Conservation (phyloP, 2,329 filamentous ascomycete genomes). For the Nemania serpens region DNA sequence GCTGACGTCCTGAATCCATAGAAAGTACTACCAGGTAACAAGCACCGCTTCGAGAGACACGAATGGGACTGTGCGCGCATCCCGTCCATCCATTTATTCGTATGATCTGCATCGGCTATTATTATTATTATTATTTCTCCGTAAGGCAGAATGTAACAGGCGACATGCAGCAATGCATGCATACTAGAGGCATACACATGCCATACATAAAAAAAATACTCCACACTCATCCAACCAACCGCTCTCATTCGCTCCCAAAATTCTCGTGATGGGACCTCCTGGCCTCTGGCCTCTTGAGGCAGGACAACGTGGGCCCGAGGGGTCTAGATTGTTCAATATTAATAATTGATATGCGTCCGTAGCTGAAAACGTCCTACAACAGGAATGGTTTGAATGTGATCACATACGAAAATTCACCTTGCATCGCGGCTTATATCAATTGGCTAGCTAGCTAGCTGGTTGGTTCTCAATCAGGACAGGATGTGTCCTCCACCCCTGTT, state of each 20-base stretch:
- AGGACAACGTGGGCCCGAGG: neutral
- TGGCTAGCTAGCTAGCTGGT: neutral
- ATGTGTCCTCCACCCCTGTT: neutral
- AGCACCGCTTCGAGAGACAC: no score
- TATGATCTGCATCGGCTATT: no score
- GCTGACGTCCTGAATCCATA: no score
- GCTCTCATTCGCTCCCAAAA: slow-evolving; percentile 6
- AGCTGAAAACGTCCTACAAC: slow-evolving; percentile 17
- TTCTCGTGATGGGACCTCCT: slow-evolving; percentile 3
- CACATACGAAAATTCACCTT: slow-evolving; percentile 3
- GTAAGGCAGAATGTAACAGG: no score
- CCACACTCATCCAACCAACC: neutral
- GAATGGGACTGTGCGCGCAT: no score
- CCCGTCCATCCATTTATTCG: no score
- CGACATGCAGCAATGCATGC: neutral
- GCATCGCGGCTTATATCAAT: neutral
- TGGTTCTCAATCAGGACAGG: neutral
- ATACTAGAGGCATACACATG: no score
- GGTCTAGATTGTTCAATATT: slow-evolving; percentile 27
- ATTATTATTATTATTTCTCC: no score
- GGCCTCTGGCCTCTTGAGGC: no score
- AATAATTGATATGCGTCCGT: slow-evolving; percentile 26
- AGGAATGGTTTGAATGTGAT: slow-evolving; percentile 2
- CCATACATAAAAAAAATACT: no score
- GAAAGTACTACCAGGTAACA: no score